Evolutionary conservation across 83 land plant species (phyloP), one percentile per base, ranked within the genome.

Genomic region (Picea abies): DNA sequence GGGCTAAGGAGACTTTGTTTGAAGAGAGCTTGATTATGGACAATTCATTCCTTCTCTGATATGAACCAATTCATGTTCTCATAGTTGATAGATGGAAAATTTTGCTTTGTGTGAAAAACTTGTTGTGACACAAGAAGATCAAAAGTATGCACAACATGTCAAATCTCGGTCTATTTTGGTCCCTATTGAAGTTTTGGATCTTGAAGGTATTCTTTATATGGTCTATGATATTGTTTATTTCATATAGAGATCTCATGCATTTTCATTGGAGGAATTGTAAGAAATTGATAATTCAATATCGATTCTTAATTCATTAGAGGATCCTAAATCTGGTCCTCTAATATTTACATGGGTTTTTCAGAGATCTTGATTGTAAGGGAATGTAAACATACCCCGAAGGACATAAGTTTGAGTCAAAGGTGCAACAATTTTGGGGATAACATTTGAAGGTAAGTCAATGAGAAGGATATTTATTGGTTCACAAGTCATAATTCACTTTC

Each of bases 1-100:
- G 96, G 96, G 94, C 89, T 75, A 96, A 96, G 81, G 93, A 94
- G 88, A 87, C 85, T 19, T 78, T 91, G 25, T 84, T 89, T 80
- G 97, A 96, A 81, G 89, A 69, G 39, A 90, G 82, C 62, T 83
- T 96, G 85, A 68, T 93, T 17, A 78, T 96, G 87, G 97, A 96
- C 73, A 89, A 88, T 69, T 82, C 94, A 78, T 96, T 96, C 80
- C 90, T 94, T 63, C 72, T 84, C 26, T 96, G 92, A 79, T 94
- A 92, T 85, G 94, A 94, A 72, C 92, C 92, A 16, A 73, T 94
- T 37, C 87, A 84, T 81, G 71, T 76, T 11, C 5, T 92, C 72
- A 88, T 78, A 32, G 82, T 78, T 72, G 83, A 81, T 44, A 83
- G 81, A 23, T 94, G 96, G 94, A 94, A 87, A 85, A 85, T 71